Evolutionary conservation across 331 rosid species (phyloP).

Genomic region (Arachis monticola): DNA sequence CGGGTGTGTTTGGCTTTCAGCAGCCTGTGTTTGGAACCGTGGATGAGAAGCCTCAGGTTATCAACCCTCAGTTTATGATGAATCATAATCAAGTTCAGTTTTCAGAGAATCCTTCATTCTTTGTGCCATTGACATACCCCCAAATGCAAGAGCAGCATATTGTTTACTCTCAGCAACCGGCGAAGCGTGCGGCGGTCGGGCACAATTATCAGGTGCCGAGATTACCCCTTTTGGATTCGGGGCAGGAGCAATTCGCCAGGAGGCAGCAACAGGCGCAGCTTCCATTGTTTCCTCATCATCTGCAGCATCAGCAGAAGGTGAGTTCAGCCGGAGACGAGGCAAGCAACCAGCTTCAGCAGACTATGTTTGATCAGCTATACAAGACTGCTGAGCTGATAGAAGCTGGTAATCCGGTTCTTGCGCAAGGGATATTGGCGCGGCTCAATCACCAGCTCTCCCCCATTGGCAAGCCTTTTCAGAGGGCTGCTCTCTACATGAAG

Average conservation of each 20-base stretch:
- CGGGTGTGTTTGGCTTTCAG: constrained; percentile 51
- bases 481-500: constrained; percentile 94
- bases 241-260: constrained; percentile 60
- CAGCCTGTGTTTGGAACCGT: constrained; percentile 50
- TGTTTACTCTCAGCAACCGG: constrained; percentile 56
- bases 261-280: constrained; percentile 46
- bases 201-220: constrained; percentile 53
- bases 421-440: constrained; percentile 99
- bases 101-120: constrained; percentile 63
- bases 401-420: constrained; percentile 84
- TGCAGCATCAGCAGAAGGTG: constrained; percentile 46
- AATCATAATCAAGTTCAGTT: constrained; percentile 76
- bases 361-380: constrained; percentile 70
- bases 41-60: constrained; percentile 82
- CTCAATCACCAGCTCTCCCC: constrained; percentile 99
- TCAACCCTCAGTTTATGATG: constrained; percentile 63
- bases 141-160: constrained; percentile 72
- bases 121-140: constrained; percentile 69
- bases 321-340: constrained; percentile 59
- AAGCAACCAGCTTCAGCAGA: constrained; percentile 78
- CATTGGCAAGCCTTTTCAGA: constrained; percentile 84
- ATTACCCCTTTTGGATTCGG: constrained; percentile 54
- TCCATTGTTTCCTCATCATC: too few relatives aligned
- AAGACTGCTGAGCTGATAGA: constrained; percentile 93
- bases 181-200: constrained; percentile 58